Evolutionary conservation across 192 early-diverging fungal genomes (phyloP).

Genomic region (Coemansia sp.): DNA sequence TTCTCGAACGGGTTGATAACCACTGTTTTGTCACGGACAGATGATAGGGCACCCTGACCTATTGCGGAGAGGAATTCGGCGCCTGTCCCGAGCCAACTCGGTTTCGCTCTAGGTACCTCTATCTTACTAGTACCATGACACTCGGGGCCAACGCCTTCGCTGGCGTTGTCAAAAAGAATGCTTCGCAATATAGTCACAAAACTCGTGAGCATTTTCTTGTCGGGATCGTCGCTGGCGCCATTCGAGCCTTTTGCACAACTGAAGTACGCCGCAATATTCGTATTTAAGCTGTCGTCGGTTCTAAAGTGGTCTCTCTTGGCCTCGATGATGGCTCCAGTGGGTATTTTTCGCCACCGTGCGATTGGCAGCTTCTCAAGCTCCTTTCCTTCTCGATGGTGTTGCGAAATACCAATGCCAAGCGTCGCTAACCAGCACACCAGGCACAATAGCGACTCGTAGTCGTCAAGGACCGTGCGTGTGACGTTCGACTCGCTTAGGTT

Average conservation of each 20-base stretch:
- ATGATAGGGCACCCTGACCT: not conserved
- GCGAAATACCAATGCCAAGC: not conserved
- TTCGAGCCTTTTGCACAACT: no score
- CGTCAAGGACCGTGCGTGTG: slow-evolving; percentile 9
- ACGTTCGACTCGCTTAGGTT: slow-evolving; percentile 10
- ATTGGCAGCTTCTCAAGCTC: not conserved
- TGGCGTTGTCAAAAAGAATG: not conserved
- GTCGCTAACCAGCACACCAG: not conserved
- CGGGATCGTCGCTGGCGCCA: no score
- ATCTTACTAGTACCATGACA: not conserved
- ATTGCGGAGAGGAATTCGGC: not conserved
- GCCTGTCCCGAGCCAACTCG: not conserved
- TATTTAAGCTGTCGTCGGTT: not conserved
- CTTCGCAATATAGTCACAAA: not conserved
- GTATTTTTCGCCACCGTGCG: not conserved
- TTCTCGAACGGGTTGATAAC: not conserved
- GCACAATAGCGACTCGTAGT: slow-evolving; percentile 16
- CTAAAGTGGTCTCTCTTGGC: not conserved
- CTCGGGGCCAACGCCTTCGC: not conserved
- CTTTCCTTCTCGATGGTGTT: not conserved
- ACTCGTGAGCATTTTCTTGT: no score
- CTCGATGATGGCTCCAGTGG: not conserved
- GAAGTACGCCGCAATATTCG: not conserved
- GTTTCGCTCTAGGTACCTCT: not conserved
- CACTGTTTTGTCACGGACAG: not conserved